Base-by-base conservation (phyloP, 805 yeast species). In the Starmera caribaea region DNA sequence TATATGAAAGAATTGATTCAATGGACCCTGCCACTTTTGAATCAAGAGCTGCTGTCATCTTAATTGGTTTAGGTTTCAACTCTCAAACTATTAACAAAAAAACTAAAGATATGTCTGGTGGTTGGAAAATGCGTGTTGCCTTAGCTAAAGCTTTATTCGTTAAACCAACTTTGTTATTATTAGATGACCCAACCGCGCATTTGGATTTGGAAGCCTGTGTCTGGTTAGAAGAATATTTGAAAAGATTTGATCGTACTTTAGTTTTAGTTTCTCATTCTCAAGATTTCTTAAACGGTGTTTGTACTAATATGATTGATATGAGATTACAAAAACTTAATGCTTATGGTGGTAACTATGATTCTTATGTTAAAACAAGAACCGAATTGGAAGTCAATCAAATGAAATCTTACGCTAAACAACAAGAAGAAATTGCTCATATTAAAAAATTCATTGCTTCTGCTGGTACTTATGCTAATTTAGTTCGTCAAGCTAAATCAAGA, bases 111-210 rank as follows among this genome's bases (percentile, higher is more conserved):
- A 92, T 92, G 98, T 87, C 97, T 59, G 98, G 98, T 77, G 98
- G 98, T 63, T 92, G 98, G 98, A 88, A 88, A 73, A 92, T 92
- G 98, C 87, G 98, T 71, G 98, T 92, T 46, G 97, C 98, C 35
- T 73, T 92, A 46, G 96, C 96, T 45, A 92, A 92, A 68, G 98
- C 98, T 27, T 74, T 92, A 54, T 92, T 92, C 72, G 97, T 92
- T 51, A 90, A 92, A 73, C 98, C 98, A 59, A 89, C 97, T 38
- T 69, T 92, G 53, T 72, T 92, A 58, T 70, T 92, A 54, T 78
- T 92, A 63, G 98, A 92, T 71, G 98, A 92, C 66, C 98, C 98
- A 56, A 92, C 98, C 50, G 98, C 98, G 40, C 98, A 92, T 69
- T 85, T 92, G 76, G 98, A 92, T 72, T 75, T 92, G 62, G 97